phyloP scores from a whole-genome alignment of 768 basidiomycete species.

The Leccinum barrowsii region DNA sequence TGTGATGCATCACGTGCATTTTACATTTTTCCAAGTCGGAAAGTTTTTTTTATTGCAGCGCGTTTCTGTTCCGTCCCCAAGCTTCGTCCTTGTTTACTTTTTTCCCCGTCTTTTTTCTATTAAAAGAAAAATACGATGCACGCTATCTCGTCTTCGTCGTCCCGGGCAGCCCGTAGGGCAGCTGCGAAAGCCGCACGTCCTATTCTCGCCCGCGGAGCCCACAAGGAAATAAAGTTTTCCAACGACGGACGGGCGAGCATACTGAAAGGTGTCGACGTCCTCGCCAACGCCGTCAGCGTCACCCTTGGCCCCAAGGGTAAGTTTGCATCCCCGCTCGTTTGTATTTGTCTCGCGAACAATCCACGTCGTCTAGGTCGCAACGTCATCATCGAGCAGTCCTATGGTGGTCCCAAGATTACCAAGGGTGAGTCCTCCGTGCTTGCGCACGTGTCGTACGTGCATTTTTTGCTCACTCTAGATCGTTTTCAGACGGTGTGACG shows the following conservation, averaged over 20 bases:
- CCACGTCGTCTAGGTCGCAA: slow-evolving; percentile 64
- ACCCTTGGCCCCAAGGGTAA: slow-evolving; percentile 94
- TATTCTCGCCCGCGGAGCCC: slow-evolving; percentile 63
- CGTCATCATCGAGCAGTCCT: slow-evolving; percentile 96
- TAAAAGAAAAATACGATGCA: slow-evolving; percentile 49
- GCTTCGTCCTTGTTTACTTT: neutral
- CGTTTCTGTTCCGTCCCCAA: slow-evolving; percentile 6
- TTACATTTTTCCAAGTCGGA: too few relatives aligned
- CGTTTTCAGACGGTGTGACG: slow-evolving; percentile 83
- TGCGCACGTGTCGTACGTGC: neutral
- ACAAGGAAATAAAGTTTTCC: slow-evolving; percentile 97
- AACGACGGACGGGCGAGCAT: slow-evolving; percentile 93
- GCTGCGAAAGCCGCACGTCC: slow-evolving; percentile 56
- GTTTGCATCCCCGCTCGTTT: slow-evolving; percentile 5
- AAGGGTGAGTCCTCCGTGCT: slow-evolving; percentile 57
- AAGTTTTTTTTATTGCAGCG: slow-evolving; percentile 17
- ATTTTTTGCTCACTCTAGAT: neutral
- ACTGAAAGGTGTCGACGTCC: slow-evolving; percentile 92
- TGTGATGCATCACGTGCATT: too few relatives aligned
- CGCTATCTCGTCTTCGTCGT: slow-evolving; percentile 62
- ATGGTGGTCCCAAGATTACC: slow-evolving; percentile 90
- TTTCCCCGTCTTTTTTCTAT: slow-evolving; percentile 4
- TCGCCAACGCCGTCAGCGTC: slow-evolving; percentile 95
- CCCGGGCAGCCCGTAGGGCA: slow-evolving; percentile 64
- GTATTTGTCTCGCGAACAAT: slow-evolving; percentile 13